These are phyloP conservation scores for Coniochaeta sp. DNA, from an alignment of 2,329 filamentous ascomycete species.

Conservation along the genomic window DNA sequence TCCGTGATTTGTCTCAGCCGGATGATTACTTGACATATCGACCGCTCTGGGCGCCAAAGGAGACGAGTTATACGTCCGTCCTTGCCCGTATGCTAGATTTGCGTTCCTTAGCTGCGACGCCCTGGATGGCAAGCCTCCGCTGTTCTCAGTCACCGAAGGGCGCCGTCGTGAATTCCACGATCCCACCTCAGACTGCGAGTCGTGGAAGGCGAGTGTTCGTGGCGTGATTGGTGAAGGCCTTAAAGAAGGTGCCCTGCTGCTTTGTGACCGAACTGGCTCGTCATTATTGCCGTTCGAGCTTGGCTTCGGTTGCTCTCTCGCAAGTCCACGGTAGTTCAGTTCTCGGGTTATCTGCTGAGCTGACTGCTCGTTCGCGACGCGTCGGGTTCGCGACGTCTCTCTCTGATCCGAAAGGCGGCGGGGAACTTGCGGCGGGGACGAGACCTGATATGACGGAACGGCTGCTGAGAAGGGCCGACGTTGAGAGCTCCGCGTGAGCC, in stretches of 20 bases:
- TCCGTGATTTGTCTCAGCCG: constrained; percentile 31
- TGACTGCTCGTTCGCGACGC: constrained; percentile 31
- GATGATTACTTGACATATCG: constrained; percentile 22
- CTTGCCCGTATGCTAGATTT: constrained; percentile 27
- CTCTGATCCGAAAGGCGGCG: constrained; percentile 52
- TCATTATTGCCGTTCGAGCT: constrained; percentile 17
- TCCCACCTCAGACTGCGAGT: constrained; percentile 23
- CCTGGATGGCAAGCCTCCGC: constrained; percentile 30
- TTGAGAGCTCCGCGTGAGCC: constrained; percentile 35
- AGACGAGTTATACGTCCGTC: constrained; percentile 49
- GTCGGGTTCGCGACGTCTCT: constrained; percentile 34
- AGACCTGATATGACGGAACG: constrained; percentile 36
- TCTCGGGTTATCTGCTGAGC: constrained; percentile 31
- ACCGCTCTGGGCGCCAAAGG: constrained; percentile 43
- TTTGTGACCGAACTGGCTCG: neutral
- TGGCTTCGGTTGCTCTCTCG: constrained; percentile 33
- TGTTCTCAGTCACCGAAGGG: constrained; percentile 41
- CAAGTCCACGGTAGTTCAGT: constrained; percentile 32
- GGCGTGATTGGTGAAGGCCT: constrained; percentile 40
- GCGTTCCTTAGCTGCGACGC: constrained; percentile 34
- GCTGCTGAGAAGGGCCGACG: constrained; percentile 47
- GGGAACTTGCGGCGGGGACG: constrained; percentile 41
- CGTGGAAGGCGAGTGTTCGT: constrained; percentile 39
- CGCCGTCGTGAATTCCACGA: constrained; percentile 25
- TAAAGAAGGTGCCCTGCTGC: constrained; percentile 15